Evolutionary conservation across 371 early-diverging fungal species (phyloP).

Genomic region (Circinella minor): DNA sequence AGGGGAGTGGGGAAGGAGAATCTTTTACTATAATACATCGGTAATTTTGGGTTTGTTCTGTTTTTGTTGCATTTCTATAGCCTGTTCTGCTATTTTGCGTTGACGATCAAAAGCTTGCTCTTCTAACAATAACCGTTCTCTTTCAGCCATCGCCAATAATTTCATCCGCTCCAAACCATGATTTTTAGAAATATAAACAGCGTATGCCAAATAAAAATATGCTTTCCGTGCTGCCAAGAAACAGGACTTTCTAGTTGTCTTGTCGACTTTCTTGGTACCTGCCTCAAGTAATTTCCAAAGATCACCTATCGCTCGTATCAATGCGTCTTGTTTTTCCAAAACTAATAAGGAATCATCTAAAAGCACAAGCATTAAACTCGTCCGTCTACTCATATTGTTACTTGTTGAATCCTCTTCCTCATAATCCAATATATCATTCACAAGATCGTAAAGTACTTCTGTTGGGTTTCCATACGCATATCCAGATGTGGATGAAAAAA

Average conservation of each 20-base stretch:
- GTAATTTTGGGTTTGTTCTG: neutral
- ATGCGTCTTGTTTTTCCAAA: constrained; percentile 5
- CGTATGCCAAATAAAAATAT: constrained; percentile 33
- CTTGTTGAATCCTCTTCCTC: neutral
- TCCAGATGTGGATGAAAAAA: constrained; percentile 27
- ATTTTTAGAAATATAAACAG: constrained; percentile 8
- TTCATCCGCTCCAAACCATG: neutral
- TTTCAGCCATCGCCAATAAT: neutral
- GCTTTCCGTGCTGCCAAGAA: constrained; percentile 32
- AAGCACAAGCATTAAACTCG: constrained; percentile 20
- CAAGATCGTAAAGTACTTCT: constrained; percentile 19
- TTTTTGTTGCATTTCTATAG: neutral
- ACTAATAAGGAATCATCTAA: constrained; percentile 26
- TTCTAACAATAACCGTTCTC: neutral
- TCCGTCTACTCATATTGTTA: neutral
- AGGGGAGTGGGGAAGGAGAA: too few relatives aligned
- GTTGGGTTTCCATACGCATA: constrained; percentile 22
- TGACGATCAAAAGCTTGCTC: neutral
- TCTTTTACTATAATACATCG: neutral
- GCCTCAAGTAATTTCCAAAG: constrained; percentile 32
- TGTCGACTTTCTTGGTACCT: constrained; percentile 3
- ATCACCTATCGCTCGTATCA: constrained; percentile 26
- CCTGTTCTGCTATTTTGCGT: neutral
- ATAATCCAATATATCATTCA: neutral
- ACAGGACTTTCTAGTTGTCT: constrained; percentile 13